phyloP scores from a whole-genome alignment of 1,139 yeast species.

The Hyphopichia wangnamkhiaoensis region DNA sequence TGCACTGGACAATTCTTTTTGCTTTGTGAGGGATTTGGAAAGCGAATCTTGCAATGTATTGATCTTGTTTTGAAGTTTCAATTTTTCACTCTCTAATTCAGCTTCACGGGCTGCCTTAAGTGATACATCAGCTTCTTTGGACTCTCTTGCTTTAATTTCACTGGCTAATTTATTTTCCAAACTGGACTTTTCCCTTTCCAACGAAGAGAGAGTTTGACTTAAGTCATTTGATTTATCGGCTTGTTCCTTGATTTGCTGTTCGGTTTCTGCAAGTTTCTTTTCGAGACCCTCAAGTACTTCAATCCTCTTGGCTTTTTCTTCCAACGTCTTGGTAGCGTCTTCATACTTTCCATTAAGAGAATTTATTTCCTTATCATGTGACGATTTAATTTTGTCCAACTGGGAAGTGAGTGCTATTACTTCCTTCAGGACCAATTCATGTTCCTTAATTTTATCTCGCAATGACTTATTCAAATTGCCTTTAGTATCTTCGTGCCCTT shows the following conservation, averaged over 20 bases:
- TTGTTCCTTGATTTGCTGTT: conserved; percentile 3
- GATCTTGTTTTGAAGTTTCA: conserved; percentile 5
- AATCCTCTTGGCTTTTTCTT: background rate
- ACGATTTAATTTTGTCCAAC: background rate
- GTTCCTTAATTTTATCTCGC: conserved; percentile 2
- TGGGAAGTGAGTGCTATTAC: background rate
- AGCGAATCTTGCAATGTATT: conserved; percentile 1
- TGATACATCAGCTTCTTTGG: background rate
- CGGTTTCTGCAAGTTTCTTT: conserved; percentile 2
- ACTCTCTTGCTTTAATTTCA: background rate
- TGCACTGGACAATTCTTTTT: conserved; percentile 1
- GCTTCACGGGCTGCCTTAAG: too few species aligned
- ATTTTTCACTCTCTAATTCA: conserved; percentile 5
- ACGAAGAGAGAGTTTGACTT: background rate
- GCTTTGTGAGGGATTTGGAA: background rate
- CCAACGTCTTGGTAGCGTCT: background rate
- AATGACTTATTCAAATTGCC: conserved; percentile 1
- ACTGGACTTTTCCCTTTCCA: conserved; percentile 1
- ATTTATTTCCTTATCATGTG: conserved; percentile 1
- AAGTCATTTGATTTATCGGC: background rate
- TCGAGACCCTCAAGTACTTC: conserved; percentile 5
- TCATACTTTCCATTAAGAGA: background rate
- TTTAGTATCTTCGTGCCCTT: background rate
- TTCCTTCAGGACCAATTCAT: background rate
- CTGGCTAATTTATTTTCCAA: background rate